Evolutionary conservation across 495 filamentous ascomycete genomes (phyloP).

Genomic region (Aeminium ludgeri): DNA sequence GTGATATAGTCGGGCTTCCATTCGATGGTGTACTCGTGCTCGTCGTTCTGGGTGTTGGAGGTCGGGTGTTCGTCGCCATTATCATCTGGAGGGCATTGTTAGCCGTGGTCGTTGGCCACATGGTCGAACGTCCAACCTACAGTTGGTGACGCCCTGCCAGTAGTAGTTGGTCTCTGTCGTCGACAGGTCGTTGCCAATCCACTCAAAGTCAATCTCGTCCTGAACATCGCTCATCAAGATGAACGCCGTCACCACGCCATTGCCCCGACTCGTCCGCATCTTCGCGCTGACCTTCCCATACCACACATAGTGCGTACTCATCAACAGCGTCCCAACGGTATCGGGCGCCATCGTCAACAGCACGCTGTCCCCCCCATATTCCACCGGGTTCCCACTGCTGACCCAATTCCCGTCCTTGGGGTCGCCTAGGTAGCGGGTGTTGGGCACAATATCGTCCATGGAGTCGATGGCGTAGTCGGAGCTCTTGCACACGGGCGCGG

Average conservation of each 20-base stretch:
- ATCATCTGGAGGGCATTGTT: conserved; percentile 23
- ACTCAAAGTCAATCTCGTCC: conserved; percentile 97
- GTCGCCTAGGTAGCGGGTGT: conserved; percentile 75
- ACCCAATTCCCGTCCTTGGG: conserved; percentile 69
- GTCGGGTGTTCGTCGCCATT: conserved; percentile 52
- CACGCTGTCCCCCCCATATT: conserved; percentile 42
- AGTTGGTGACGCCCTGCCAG: conserved; percentile 83
- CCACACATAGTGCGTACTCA: conserved; percentile 85
- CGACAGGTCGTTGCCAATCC: conserved; percentile 61
- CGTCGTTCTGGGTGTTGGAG: conserved; percentile 64
- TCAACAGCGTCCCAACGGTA: conserved; percentile 72
- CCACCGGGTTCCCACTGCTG: conserved; percentile 54
- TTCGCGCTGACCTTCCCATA: conserved; percentile 81
- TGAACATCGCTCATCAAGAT: conserved; percentile 88
- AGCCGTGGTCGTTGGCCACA: too few relatives aligned
- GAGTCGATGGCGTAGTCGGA: conserved; percentile 53
- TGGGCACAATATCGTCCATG: conserved; percentile 48
- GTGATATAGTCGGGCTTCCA: conserved; percentile 74
- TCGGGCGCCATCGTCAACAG: conserved; percentile 74
- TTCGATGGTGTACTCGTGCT: conserved; percentile 82
- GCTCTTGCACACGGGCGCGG: conserved; percentile 63
- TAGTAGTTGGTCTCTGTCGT: conserved; percentile 89
- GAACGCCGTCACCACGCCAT: conserved; percentile 87
- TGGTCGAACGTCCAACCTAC: too few relatives aligned
- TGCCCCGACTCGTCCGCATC: conserved; percentile 69